A percentile compares a stretch with the other conserved stretches of the same genome.
Conservation (phyloP, 768 basidiomycete species). For the Tylopilus vinaceipallidus region DNA sequence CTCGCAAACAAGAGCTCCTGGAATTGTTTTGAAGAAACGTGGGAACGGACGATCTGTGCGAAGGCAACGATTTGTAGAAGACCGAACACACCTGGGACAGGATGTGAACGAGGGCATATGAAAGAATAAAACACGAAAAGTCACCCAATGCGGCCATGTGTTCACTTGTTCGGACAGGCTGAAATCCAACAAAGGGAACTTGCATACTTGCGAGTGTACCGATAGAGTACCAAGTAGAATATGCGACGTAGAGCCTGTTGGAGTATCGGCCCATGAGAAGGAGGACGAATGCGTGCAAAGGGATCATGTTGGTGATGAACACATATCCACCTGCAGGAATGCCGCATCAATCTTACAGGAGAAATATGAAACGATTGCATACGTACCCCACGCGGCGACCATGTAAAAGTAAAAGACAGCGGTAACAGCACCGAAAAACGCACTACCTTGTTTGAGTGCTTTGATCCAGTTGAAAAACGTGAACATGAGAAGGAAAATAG, state of each 20-base stretch:
- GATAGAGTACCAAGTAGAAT: slow-evolving; percentile 97
- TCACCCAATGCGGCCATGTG: slow-evolving; percentile 97
- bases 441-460: slow-evolving; percentile 91
- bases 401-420: slow-evolving; percentile 99
- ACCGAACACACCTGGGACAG: slow-evolving; percentile 82
- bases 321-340: slow-evolving; percentile 79
- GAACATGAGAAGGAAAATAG: slow-evolving; percentile 99
- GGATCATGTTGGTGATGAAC: slow-evolving; percentile 99
- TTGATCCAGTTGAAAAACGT: slow-evolving; percentile 98
- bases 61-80: slow-evolving; percentile 96
- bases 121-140: not conserved
- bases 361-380: not conserved
- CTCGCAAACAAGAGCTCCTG: slow-evolving; percentile 69
- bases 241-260: slow-evolving; percentile 88
- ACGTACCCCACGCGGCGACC: slow-evolving; percentile 99
- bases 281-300: slow-evolving; percentile 90
- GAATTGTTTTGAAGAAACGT: slow-evolving; percentile 92
- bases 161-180: slow-evolving; percentile 95
- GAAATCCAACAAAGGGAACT: slow-evolving; percentile 98
- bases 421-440: slow-evolving; percentile 84
- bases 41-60: slow-evolving; percentile 81
- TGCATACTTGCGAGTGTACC: slow-evolving; percentile 98
- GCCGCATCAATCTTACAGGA: slow-evolving; percentile 7
- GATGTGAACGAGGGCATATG: slow-evolving; percentile 4
- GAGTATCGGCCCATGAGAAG: slow-evolving; percentile 96